Evolutionary conservation across 1,139 yeast species (phyloP), one percentile per base, ranked within the genome.

Genomic region (Taphrina wiesneri): DNA sequence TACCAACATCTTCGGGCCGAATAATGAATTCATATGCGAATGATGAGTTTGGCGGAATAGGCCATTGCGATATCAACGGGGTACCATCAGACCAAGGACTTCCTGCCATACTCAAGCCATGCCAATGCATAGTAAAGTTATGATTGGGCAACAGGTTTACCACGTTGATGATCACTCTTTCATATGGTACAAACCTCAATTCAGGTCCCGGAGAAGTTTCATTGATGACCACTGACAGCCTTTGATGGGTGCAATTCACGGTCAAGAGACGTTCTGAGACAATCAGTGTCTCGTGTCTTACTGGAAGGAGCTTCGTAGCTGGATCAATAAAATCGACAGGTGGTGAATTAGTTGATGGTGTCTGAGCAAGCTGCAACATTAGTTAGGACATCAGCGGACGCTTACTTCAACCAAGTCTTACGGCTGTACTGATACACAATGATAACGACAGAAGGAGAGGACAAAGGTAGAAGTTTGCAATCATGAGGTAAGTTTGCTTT

Each of bases 41-140:
- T 13, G 43, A 62, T 25, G 43, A 15, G 2, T 47, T 28, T 15
- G 85, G 82, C 11, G 85, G 81, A 64, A 85, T 81, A 2, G 87
- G 86, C 73, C 88, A 85, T 74, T 84, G 87, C 45, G 85, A 82
- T 65, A 84, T 79, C 80, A 79, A 78, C 70, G 82, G 80, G 2
- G 87, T 85, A 17, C 88, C 88, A 75, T 85, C 88, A 84, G 83
- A 83, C 70, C 76, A 80, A 3, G 66, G 63, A 25, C 63, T 53
- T 2, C 63, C 63, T 25, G 63, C 60, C 66, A 56, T 56, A 19
- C 54, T 41, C 19, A 63, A 39, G 3, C 66, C 66, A 45, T 63
- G 66, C 63, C 63, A 63, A 43, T 63, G 66, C 63, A 63, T 56
- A 17, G 66, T 63, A 21, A 63, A 39, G 26, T 63, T 56, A 13